Evolutionary conservation across 2,329 filamentous ascomycete species (phyloP), one percentile per base, ranked within the genome.

Genomic region (Coniella vitis): DNA sequence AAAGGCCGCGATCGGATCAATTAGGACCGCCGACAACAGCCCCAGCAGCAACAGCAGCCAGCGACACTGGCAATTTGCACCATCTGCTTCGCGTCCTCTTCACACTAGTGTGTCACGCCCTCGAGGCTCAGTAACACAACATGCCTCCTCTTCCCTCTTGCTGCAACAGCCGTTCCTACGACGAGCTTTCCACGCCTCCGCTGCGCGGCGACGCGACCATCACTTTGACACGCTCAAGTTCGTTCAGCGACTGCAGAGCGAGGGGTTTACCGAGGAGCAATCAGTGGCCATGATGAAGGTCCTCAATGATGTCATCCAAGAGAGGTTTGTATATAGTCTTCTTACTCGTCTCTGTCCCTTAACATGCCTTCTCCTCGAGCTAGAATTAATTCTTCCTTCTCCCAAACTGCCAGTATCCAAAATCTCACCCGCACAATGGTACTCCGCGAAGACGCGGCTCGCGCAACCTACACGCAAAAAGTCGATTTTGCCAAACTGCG

Each of bases 191-290:
- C 86, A 90, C 65, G 78, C 81, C 32, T 85, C 87, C 1, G 64
- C 79, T 2, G 60, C 69, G 34, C 76, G 71, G 44, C 64, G 66
- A 45, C 80, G 86, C 56, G 90, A 96, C 61, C 93, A 98, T 67
- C 90, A 98, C 68, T 98, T 98, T 64, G 93, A 98, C 68, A 98
- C 93, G 1, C 79, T 98, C 54, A 96, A 95, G 70, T 95, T 98
- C 64, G 90, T 98, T 35, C 88, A 95, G 69, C 78, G 88, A 45
- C 74, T 98, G 36, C 84, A 91, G 65, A 81, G 81, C 57, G 93
- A 98, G 65, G 93, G 93, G 0, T 96, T 97, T 66, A 95, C 89
- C 20, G 91, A 97, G 66, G 86, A 90, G 58, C 93, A 98, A 69
- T 84, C 90, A 2, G 90, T 89, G 21, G 91, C 93, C n/a, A 93